Base-by-base conservation (phyloP, 2,329 filamentous ascomycete genomes). In the Rhynchosporium agropyri region DNA sequence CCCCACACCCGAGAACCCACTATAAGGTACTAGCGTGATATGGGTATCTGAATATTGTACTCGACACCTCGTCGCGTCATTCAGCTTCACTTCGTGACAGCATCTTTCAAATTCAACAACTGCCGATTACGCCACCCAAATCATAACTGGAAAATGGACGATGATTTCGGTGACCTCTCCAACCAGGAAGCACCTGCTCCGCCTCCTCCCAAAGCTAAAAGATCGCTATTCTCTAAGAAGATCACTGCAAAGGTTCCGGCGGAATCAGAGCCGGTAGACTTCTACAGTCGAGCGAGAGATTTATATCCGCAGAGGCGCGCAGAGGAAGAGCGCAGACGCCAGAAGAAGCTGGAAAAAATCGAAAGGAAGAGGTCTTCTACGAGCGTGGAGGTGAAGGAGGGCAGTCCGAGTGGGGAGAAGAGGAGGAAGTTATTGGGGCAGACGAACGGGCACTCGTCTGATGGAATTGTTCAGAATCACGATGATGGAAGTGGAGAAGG, bases 141-240 rank as follows among this genome's bases (percentile, higher is more conserved):
- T 10, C 5, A 2, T 42, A 36, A 15, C 56, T 5, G 60, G 38
- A 43, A 50, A n/a, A 70, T 71, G 66, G 65, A 62, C 5, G 60
- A 65, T n/a, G 53, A 48, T 13, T 58, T 66, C 45, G 65, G 57
- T 28, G 59, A 67, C n/a, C 3, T 51, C 29, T 60, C 58, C 29
- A 46, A 46, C 10, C 55, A 54, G n/a, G 36, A 48, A 12, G 51
- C 49, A 3, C 38, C 50, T 26, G 28, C 61, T 15, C 51, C 62
- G 9, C 64, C 65, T 43, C 62, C 64, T 9, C 15, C 38, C 9
- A 43, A 49, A 40, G 38, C 45, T 13, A 69, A 74, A 68, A 60
- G 77, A 45, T 79, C 79, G 0, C 77, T 85, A 20, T 87, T 87
- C 75, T 85, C 81, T 57, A 83, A 82, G 66, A 79, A 82, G 53